Conservation (phyloP, 768 basidiomycete genomes). For the Kwoniella botswanensis region DNA sequence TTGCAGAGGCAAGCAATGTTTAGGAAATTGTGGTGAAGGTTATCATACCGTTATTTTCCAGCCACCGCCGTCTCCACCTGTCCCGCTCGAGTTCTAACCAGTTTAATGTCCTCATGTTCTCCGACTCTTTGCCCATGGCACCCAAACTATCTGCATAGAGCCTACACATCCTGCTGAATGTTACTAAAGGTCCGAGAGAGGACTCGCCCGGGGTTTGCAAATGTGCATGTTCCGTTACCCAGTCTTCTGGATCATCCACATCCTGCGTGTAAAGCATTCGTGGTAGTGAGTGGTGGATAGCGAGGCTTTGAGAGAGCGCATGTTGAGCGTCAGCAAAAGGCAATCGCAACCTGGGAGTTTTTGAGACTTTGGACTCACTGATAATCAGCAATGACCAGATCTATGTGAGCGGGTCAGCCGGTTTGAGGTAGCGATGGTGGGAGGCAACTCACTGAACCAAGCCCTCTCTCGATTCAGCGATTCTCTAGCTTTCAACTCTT, state of each 20-base stretch:
- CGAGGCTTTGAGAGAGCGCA: conserved; percentile 8
- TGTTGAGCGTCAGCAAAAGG: neutral
- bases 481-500: conserved; percentile 17
- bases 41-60: conserved; percentile 12
- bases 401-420: neutral
- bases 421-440: neutral
- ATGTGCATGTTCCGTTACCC: conserved; percentile 23
- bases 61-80: conserved; percentile 17
- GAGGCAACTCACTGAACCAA: conserved; percentile 17
- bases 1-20: too few relatives aligned
- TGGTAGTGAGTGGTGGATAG: conserved; percentile 23
- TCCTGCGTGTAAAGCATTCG: conserved; percentile 20
- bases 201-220: conserved; percentile 16
- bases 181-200: conserved; percentile 10
- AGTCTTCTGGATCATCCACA: conserved; percentile 16
- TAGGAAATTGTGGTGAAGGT: too few relatives aligned
- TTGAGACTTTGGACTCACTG: conserved; percentile 10
- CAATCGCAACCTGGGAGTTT: neutral
- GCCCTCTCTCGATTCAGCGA: conserved; percentile 19
- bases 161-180: conserved; percentile 21
- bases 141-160: conserved; percentile 19
- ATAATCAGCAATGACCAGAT: conserved; percentile 22
- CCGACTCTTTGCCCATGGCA: conserved; percentile 4
- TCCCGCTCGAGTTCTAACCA: conserved; percentile 19
- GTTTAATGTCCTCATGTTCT: conserved; percentile 5